phyloP scores from a whole-genome alignment of 176 grass and related monocot genomes.

The Avena eriantha region DNA sequence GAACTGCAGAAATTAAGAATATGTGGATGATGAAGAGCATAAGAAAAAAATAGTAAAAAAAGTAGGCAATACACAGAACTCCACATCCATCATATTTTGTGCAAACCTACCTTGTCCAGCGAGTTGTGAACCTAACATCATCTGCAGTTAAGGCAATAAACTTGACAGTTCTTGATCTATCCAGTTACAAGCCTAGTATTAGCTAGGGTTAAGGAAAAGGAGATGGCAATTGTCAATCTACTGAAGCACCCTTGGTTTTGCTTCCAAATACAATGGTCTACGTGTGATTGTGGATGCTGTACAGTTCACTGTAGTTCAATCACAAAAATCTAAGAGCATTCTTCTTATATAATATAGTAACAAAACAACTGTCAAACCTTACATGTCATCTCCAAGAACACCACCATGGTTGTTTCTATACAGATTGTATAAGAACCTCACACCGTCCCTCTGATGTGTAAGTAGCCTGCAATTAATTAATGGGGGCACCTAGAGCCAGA shows the following conservation, averaged over 20 bases:
- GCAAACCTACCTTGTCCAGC: neutral
- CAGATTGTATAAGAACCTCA: constrained; percentile 86
- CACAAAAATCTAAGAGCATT: constrained; percentile 14
- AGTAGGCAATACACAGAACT: neutral
- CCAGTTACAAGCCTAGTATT: neutral
- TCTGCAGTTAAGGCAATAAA: constrained; percentile 15
- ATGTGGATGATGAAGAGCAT: neutral
- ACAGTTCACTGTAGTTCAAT: neutral
- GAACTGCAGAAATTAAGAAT: neutral
- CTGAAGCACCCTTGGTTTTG: neutral
- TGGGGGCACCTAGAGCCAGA: constrained; percentile 72
- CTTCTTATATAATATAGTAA: neutral
- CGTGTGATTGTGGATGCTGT: constrained; percentile 10
- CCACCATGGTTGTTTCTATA: constrained; percentile 94
- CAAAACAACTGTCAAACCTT: constrained; percentile 44
- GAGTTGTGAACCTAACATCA: neutral
- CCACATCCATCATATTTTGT: neutral
- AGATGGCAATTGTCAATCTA: neutral
- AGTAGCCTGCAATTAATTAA: constrained; percentile 88
- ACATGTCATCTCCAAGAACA: constrained; percentile 98
- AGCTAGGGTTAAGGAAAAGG: neutral
- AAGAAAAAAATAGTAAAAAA: constrained; percentile 13
- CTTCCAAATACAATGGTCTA: constrained; percentile 26
- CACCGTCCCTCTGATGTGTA: constrained; percentile 81
- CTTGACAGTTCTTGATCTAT: neutral